Conservation (phyloP, 352 stramenopile species). For the Phytophthora hybrid region DNA sequence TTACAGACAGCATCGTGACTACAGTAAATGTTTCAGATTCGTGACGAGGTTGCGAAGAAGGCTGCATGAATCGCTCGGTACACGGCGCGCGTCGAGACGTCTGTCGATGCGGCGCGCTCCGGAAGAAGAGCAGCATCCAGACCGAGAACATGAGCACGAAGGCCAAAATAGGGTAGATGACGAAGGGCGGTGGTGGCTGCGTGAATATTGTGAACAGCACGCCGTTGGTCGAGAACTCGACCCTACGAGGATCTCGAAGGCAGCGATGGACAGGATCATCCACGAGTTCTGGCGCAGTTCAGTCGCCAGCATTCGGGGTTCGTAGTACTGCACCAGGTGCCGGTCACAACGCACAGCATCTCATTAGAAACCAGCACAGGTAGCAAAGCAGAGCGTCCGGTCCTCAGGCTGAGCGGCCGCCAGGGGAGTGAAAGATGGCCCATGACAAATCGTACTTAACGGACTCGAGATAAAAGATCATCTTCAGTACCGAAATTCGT, state of each 20-base stretch:
- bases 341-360: no score
- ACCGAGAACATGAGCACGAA: slow-evolving; percentile 75
- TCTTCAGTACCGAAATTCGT: no score
- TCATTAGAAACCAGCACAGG: no score
- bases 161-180: slow-evolving; percentile 65
- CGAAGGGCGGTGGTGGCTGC: slow-evolving; percentile 57
- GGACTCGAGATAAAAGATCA: no score
- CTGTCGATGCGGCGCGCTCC: slow-evolving; percentile 18
- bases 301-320: slow-evolving; percentile 81
- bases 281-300: slow-evolving; percentile 85
- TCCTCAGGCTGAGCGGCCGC: no score
- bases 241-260: slow-evolving; percentile 82
- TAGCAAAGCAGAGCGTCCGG: no score
- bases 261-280: slow-evolving; percentile 83
- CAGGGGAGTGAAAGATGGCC: no score
- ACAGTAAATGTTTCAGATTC: no score
- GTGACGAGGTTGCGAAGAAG: no score
- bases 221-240: slow-evolving; percentile 77
- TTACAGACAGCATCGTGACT: no score
- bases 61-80: no score
- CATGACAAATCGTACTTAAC: no score
- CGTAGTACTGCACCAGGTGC: slow-evolving; percentile 91
- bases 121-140: slow-evolving; percentile 85
- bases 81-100: slow-evolving; percentile 20
- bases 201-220: slow-evolving; percentile 77